Conservation (phyloP, 306 rosid species). For the Arachis hypogaea region DNA sequence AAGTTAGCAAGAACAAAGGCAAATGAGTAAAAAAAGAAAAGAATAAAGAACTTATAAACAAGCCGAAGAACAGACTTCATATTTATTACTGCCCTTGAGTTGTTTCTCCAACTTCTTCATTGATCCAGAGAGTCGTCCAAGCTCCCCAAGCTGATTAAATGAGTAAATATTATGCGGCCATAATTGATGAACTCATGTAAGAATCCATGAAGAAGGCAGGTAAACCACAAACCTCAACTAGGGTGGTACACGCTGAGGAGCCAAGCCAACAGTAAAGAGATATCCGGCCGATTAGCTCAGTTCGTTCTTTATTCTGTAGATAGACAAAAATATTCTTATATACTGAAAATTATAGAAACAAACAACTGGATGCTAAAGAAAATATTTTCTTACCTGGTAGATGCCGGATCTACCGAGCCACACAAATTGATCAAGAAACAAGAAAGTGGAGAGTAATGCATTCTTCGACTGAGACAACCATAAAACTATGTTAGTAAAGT, state of each 20-base stretch:
- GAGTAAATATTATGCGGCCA: conserved; percentile 18
- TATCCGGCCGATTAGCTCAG: conserved; percentile 78
- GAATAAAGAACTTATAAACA: not conserved
- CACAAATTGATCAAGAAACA: conserved; percentile 93
- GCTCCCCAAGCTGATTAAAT: conserved; percentile 78
- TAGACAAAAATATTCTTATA: conserved; percentile 31
- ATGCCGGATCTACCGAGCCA: conserved; percentile 94
- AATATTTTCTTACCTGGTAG: conserved; percentile 53
- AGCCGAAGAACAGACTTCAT: conserved; percentile 60
- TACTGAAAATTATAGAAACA: conserved; percentile 24
- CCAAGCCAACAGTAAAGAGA: conserved; percentile 95
- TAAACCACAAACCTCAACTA: conserved; percentile 79
- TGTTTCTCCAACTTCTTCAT: conserved; percentile 89
- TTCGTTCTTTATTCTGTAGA: conserved; percentile 78
- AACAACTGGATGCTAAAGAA: conserved; percentile 15
- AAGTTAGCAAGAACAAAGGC: too few species aligned
- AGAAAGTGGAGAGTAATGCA: conserved; percentile 86
- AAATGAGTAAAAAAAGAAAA: conserved; percentile 3
- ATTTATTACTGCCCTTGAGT: conserved; percentile 63
- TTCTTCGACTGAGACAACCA: conserved; percentile 73
- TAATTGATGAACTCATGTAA: not conserved
- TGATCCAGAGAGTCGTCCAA: conserved; percentile 86
- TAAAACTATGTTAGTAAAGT: conserved; percentile 32
- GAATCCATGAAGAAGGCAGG: conserved; percentile 24
- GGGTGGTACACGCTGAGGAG: conserved; percentile 73